Evolutionary conservation across 345 rosid genomes (phyloP), one percentile per base, ranked within the genome.

Genomic region (Bruguiera parviflora): DNA sequence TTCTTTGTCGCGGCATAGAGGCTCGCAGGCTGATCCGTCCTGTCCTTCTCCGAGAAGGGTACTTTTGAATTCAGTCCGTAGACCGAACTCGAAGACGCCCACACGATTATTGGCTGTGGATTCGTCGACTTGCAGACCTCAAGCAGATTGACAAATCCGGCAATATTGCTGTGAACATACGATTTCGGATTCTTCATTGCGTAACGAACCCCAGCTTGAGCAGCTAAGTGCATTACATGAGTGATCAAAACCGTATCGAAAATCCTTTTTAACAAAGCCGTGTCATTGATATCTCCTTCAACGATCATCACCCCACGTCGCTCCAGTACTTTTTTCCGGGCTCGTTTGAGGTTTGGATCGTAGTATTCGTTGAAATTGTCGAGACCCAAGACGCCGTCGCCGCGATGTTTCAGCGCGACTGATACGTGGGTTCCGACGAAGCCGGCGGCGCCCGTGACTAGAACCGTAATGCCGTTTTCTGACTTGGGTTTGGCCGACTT

Each of bases 391-490:
- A 88, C 92, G 8, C 95, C 95, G 11, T 91, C 94, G 13, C 97
- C 95, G 13, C 92, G 88, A 57, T 83, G 82, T 53, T 80, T 74
- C 3, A 88, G 72, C 27, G 90, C 81, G 24, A 87, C 70, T 0
- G 89, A 80, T 21, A 85, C 90, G 33, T 88, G 94, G 5, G 85
- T 75, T 0, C 97, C 95, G 4, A 88, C 91, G 64, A 91, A 91
- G 18, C 96, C 92, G n/a, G 92, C 86, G 5, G 97, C 95, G 31
- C 92, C 91, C 32, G 92, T 91, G 74, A 91, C 95, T 3, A 91
- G 73, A 20, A 91, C 88, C 2, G 84, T 82, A 53, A 77, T 67
- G 57, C 89, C 86, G 35, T 67, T 49, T 52, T 11, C 69, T 6
- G 84, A 66, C 39, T 79, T 73, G 1, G 88, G 80, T 16, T 71